Evolutionary conservation across 345 rosid genomes (phyloP), one percentile per base, ranked within the genome.

Genomic region (Brassica incana): DNA sequence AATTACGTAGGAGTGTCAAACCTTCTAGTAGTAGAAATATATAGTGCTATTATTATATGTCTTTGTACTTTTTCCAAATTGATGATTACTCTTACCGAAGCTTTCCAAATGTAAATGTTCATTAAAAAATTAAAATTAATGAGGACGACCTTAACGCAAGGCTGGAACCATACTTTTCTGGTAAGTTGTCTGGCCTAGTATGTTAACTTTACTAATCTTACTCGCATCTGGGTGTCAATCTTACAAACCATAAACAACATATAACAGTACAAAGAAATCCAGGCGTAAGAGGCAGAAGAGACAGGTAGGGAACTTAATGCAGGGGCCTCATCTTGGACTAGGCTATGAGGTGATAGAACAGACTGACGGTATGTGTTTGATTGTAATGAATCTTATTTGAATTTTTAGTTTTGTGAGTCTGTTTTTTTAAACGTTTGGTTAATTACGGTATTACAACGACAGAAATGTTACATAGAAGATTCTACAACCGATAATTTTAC

Each of bases 71-170:
- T 27, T 27, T 59, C 38, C 20, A 16, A 9, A 15, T 63, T 69
- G 52, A 69, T 63, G 71, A 61, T 50, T 40, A 76, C 6, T 25
- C 70, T 5, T 65, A 25, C 35, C 75, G 72, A 25, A 71, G 69
- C 71, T 45, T 65, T 59, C 6, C 59, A 52, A 65, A 59, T 66
- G 59, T 59, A n/a, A 40, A 32, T 70, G 33, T 71, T 71, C 52
- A 33, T 14, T 11, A 50, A 50, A 1, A 50, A 63, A 38, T 23
- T 0, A 88, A 93, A 98, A 81, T 85, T 72, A 85, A 88, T 86
- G 89, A 93, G 9, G 94, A 87, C 65, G 91, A 87, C 52, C 77
- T 86, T 83, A 97, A 93, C 88, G 98, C 97, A 40, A 92, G 89
- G 84, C 94, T 86, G 52, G 95, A 96, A 83, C 89, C 97, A 4